These are phyloP conservation scores for Paramecium biaurelia DNA, from an alignment of 73 alveolate species.

Conservation along the genomic window DNA sequence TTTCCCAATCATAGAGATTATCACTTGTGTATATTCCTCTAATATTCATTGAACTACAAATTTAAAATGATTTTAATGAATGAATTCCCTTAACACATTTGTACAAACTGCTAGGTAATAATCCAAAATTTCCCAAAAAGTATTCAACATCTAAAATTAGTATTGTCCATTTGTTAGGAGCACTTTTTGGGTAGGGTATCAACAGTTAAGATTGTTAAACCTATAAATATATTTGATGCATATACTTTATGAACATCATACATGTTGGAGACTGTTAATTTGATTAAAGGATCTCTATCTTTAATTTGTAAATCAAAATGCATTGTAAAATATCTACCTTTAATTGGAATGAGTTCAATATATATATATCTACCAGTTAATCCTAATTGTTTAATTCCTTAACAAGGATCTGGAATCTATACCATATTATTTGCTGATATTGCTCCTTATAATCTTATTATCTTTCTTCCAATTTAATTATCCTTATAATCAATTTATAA, in stretches of 20 bases:
- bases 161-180: conserved; percentile 63
- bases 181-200: conserved; percentile 58
- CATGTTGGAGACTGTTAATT: conserved; percentile 62
- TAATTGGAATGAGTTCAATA: conserved; percentile 47
- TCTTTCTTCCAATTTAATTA: conserved; percentile 54
- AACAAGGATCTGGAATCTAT: conserved; percentile 53
- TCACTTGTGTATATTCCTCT: conserved; percentile 60
- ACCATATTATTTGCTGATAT: conserved; percentile 50
- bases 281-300: conserved; percentile 55
- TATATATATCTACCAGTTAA: conserved; percentile 59
- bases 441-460: conserved; percentile 56
- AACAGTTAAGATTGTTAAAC: not conserved
- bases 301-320: conserved; percentile 58
- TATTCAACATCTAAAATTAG: conserved; percentile 55
- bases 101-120: conserved; percentile 35
- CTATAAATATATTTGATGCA: not conserved
- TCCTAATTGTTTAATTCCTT: conserved; percentile 49
- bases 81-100: conserved; percentile 48
- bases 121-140: conserved; percentile 56
- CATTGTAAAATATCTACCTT: conserved; percentile 52
- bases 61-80: conserved; percentile 26
- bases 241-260: conserved; percentile 55
- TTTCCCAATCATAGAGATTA: conserved; percentile 61
- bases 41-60: conserved; percentile 53
- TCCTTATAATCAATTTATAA: not conserved